These are phyloP conservation scores for Noccaea caerulescens DNA, from an alignment of 345 rosid species.

Conservation along the genomic window DNA sequence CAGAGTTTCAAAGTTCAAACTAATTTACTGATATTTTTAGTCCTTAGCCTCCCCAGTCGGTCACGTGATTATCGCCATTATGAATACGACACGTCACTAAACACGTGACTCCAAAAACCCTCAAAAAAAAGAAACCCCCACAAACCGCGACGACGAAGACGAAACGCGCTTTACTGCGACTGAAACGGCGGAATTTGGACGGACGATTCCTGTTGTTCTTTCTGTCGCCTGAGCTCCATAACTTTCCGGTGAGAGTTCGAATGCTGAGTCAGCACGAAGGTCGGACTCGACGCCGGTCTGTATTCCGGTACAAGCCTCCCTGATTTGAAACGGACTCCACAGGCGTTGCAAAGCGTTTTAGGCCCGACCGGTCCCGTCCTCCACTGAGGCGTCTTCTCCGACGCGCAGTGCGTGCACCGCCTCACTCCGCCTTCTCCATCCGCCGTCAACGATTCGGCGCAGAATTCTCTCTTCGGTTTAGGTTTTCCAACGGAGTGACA, in stretches of 20 bases:
- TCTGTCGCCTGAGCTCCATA: slow-evolving; percentile 75
- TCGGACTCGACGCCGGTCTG: slow-evolving; percentile 80
- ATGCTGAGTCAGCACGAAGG: slow-evolving; percentile 72
- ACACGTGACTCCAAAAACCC: slow-evolving; percentile 39
- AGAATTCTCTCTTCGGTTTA: slow-evolving; percentile 34
- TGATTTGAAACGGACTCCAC: slow-evolving; percentile 78
- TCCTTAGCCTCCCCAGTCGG: slow-evolving; percentile 9
- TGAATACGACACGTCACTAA: slow-evolving; percentile 37
- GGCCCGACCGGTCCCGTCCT: slow-evolving; percentile 83
- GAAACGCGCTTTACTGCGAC: slow-evolving; percentile 33
- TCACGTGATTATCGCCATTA: slow-evolving; percentile 43
- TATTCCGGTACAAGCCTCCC: slow-evolving; percentile 86
- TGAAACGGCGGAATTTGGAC: slow-evolving; percentile 26
- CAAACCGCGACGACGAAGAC: slow-evolving; percentile 5
- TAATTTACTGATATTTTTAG: slow-evolving; percentile 17
- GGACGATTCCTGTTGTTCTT: slow-evolving; percentile 51
- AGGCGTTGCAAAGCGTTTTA: slow-evolving; percentile 78
- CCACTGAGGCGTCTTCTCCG: slow-evolving; percentile 92
- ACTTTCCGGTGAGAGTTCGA: slow-evolving; percentile 89
- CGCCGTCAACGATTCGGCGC: slow-evolving; percentile 10
- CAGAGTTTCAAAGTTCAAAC: slow-evolving; percentile 19
- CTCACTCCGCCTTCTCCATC: slow-evolving; percentile 57
- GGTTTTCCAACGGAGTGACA: slow-evolving; percentile 38
- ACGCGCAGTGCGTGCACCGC: slow-evolving; percentile 74
- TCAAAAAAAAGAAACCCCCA: slow-evolving; percentile 9